Evolutionary conservation across 805 yeast genomes (phyloP), one percentile per base, ranked within the genome.

Genomic region (Candida bentonensis): DNA sequence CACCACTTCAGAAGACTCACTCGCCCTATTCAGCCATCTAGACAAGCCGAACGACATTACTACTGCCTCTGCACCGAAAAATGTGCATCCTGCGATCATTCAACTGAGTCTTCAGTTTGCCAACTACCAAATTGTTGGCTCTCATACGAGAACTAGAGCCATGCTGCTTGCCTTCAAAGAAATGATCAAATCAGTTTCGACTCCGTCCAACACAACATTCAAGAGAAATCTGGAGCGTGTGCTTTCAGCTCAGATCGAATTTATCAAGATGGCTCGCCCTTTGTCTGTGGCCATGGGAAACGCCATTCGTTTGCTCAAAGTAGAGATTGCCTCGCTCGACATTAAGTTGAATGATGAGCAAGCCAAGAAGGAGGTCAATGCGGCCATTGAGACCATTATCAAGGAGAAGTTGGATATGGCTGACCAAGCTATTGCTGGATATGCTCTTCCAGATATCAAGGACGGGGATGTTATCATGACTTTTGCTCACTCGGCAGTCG

Each of bases 291-390:
- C 95, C 1, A 92, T 92, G 98, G 98, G 98, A 44, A 92, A 88
- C 65, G 89, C 96, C 2, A 92, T 92, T 52, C 76, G 98, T 55
- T 88, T 96, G 96, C 71, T 92, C 50, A 92, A 92, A 58, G 97
- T 89, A 66, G 89, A 84, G 60, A 89, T 92, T 45, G 78, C 96
- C 0, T 71, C 74, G 39, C 76, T 89, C 42, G 79, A 87, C 46
- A 78, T 88, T 45, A 94, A 83, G 49, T 67, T 76, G 23, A 60
- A 70, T 22, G 92, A 82, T 46, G 68, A 62, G 15, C 60, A 72
- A 25, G 95, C 96, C 22, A 87, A 85, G 57, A 62, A 58, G 13
- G 65, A 69, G 27, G 68, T 92, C 46, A 63, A 75, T 46, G 78
- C 71, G 41, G 73, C 75, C 50, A 88, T 92, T 52, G 88, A 84